Conservation (phyloP, 1,284 basidiomycete genomes). For the Microbotryum saponariae region DNA sequence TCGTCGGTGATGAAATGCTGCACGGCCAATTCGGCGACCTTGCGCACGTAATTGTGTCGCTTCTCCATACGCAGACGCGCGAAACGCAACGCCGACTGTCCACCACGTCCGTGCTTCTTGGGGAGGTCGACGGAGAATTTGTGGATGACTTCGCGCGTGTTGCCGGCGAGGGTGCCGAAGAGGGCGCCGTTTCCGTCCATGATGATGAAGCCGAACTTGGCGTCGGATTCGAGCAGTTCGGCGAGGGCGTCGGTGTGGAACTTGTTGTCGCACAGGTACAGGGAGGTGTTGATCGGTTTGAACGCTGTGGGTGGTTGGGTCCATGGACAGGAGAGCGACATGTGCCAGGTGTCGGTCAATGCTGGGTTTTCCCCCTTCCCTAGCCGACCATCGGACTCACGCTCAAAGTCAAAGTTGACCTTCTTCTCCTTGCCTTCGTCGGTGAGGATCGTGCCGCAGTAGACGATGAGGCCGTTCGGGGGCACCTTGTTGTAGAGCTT, state of each 20-base stretch:
- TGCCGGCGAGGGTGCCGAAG: conserved; percentile 91
- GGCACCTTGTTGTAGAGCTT: conserved; percentile 95
- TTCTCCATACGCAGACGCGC: conserved; percentile 98
- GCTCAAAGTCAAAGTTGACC: conserved; percentile 80
- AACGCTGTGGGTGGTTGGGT: neutral
- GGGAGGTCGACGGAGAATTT: conserved; percentile 98
- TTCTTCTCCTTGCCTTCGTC: conserved; percentile 99
- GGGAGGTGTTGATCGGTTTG: conserved; percentile 95
- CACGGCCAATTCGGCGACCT: conserved; percentile 92
- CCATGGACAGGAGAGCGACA: neutral
- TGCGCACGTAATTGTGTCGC: conserved; percentile 98
- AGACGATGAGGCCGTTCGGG: conserved; percentile 92
- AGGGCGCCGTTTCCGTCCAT: conserved; percentile 98
- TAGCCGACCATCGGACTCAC: too few relatives aligned
- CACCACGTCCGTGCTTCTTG: conserved; percentile 97
- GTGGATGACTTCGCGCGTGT: conserved; percentile 93
- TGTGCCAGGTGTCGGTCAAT: too few relatives aligned
- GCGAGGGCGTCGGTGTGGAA: conserved; percentile 98
- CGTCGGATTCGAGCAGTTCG: conserved; percentile 93
- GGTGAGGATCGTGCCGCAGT: conserved; percentile 82
- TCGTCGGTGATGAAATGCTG: conserved; percentile 98
- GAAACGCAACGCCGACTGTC: conserved; percentile 99
- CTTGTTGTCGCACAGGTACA: conserved; percentile 99
- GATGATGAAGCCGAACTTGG: conserved; percentile 97
- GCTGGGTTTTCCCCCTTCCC: too few relatives aligned